Evolutionary conservation across 2,329 filamentous ascomycete genomes (phyloP), one percentile per base, ranked within the genome.

Genomic region (Aspergillus arachidicola): DNA sequence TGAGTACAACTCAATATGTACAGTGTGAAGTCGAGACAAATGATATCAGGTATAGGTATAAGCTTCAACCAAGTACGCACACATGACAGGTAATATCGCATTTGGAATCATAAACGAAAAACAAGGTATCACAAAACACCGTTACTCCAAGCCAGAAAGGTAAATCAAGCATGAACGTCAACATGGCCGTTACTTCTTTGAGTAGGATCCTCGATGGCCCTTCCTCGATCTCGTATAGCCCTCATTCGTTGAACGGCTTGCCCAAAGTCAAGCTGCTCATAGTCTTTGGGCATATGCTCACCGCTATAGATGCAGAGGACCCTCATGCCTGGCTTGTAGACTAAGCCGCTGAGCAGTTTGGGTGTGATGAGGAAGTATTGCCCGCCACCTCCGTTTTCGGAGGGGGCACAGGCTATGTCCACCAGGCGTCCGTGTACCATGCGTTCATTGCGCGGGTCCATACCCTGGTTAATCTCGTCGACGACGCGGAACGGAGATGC

Each of bases 361-460:
- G 95, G 95, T 50, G 95, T 99, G 81, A 99, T 96, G 67, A 99
- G 87, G 82, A 99, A 99, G 81, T 99, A 99, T 80, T 90, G 87
- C 54, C 84, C 85, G 28, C 85, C 85, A n/a, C 80, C 73, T 21
- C 71, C 68, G 41, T 91, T 62, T 23, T 68, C 34, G 68, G 88
- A 87, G 11, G 76, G 69, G 9, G 74, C 76, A 78, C 95, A 98
- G 50, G 95, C 95, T 74, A 99, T 97, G 73, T 97, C 93, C 10
- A 99, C 95, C 91, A 99, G 96, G 67, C 95, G 92, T 75, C 94
- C 93, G 80, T 99, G 95, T 19, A 99, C 94, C 87, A 97, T 96
- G 70, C 95, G 91, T 80, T 99, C 95, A 79, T 99, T 99, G 72
- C 95, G 90, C 50, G 94, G 95, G 77, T 99, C 95, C 95, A 99